These are phyloP conservation scores for Diaporthe citri DNA, from an alignment of 2,329 filamentous ascomycete species.

Conservation along the genomic window DNA sequence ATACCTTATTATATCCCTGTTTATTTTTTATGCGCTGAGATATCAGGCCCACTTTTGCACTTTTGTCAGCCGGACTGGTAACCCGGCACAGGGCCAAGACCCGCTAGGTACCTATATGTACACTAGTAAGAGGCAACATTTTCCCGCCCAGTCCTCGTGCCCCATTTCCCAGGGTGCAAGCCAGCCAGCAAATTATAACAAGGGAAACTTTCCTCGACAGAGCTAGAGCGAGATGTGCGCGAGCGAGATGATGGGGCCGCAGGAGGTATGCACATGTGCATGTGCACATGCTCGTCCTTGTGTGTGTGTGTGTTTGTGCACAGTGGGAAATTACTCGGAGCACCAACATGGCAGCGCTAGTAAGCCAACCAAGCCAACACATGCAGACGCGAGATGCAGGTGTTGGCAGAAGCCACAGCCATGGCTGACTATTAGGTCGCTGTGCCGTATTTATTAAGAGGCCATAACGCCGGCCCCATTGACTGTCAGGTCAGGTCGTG, in stretches of 20 bases:
- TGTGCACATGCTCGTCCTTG: slow-evolving; percentile 8
- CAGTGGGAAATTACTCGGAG: slow-evolving; percentile 18
- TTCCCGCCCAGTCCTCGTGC: slow-evolving; percentile 23
- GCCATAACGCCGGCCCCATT: slow-evolving; percentile 4
- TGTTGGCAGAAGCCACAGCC: slow-evolving; percentile 25
- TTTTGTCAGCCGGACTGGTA: too few relatives aligned
- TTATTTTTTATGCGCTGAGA: too few relatives aligned
- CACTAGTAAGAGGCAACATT: slow-evolving; percentile 4
- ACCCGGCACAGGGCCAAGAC: slow-evolving; percentile 7
- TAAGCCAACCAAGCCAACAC: slow-evolving; percentile 28
- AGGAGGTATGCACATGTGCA: slow-evolving; percentile 6
- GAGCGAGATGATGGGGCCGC: slow-evolving; percentile 1
- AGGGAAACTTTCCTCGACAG: slow-evolving; percentile 16
- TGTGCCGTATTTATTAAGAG: slow-evolving; percentile 18
- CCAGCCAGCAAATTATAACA: slow-evolving; percentile 22
- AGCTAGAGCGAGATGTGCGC: slow-evolving; percentile 16
- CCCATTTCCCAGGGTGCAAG: not conserved
- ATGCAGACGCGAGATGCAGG: slow-evolving; percentile 18
- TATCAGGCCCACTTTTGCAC: too few relatives aligned
- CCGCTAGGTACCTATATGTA: slow-evolving; percentile 20
- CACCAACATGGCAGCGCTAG: slow-evolving; percentile 25
- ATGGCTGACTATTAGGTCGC: slow-evolving; percentile 15
- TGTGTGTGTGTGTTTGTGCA: not conserved
- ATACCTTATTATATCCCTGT: too few relatives aligned
- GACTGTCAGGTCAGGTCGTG: not conserved